Evolutionary conservation across 1,284 basidiomycete species (phyloP).

Genomic region (Lentinus polychrous): DNA sequence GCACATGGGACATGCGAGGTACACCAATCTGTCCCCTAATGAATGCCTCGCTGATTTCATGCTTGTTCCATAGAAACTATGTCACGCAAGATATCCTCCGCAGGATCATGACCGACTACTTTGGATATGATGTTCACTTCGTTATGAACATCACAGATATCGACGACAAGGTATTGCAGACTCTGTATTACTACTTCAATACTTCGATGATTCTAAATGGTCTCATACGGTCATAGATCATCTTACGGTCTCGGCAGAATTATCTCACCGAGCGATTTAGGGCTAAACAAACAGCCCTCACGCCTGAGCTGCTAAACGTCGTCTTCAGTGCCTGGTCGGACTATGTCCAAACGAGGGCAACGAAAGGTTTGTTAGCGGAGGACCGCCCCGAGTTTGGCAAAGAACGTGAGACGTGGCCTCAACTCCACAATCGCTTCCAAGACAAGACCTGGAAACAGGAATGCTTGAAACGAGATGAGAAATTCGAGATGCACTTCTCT

Average conservation of each 20-base stretch:
- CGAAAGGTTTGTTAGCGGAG: conserved; percentile 45
- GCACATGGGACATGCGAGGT: conserved; percentile 99
- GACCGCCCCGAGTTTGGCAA: conserved; percentile 40
- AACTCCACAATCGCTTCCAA: conserved; percentile 40
- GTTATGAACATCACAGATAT: conserved; percentile 99
- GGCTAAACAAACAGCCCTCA: conserved; percentile 48
- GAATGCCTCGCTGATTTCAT: background rate
- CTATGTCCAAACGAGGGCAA: conserved; percentile 57
- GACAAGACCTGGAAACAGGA: conserved; percentile 64
- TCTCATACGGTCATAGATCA: conserved; percentile 55
- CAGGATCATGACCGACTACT: conserved; percentile 92
- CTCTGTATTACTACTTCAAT: conserved; percentile 10
- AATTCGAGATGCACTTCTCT: conserved; percentile 83
- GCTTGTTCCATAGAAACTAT: conserved; percentile 64
- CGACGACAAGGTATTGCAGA: conserved; percentile 84
- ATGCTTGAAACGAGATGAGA: conserved; percentile 75
- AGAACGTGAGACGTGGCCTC: conserved; percentile 48
- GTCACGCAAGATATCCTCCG: conserved; percentile 96
- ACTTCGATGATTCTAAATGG: background rate
- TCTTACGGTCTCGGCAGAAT: conserved; percentile 81
- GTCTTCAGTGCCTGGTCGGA: conserved; percentile 58
- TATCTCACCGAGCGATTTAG: conserved; percentile 70
- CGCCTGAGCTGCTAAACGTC: conserved; percentile 51
- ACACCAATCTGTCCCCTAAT: conserved; percentile 14
- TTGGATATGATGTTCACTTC: conserved; percentile 96